These are phyloP conservation scores for Tulasnella sp. DNA, from an alignment of 768 basidiomycete genomes.

Conservation along the genomic window DNA sequence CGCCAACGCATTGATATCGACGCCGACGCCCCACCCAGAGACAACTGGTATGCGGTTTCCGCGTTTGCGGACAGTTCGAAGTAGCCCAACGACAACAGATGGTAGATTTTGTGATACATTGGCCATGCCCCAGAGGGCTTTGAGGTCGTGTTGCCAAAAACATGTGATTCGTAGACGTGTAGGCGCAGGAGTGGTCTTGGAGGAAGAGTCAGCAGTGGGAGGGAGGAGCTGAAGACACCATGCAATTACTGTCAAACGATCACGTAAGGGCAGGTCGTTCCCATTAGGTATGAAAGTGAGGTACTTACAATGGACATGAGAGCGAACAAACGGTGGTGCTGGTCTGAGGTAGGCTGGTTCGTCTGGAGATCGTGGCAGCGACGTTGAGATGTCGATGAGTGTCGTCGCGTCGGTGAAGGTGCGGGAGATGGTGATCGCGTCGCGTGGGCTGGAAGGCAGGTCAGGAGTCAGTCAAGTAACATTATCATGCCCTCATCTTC, in stretches of 20 bases:
- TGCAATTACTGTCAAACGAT: slow-evolving; percentile 50
- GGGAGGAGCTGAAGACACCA: slow-evolving; percentile 81
- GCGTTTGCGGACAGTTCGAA: slow-evolving; percentile 70
- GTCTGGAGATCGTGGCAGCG: slow-evolving; percentile 81
- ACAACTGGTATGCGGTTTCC: slow-evolving; percentile 66
- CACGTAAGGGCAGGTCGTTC: background rate
- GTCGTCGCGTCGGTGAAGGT: slow-evolving; percentile 71
- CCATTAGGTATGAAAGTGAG: background rate
- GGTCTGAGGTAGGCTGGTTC: slow-evolving; percentile 88
- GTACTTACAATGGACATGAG: slow-evolving; percentile 60
- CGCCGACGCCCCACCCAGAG: slow-evolving; percentile 67
- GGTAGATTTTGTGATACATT: slow-evolving; percentile 69
- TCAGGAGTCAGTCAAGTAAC: background rate
- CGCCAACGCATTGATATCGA: slow-evolving; percentile 64
- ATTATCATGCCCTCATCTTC: background rate
- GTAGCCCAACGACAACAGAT: slow-evolving; percentile 71
- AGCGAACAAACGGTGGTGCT: slow-evolving; percentile 85
- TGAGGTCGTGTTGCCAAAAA: slow-evolving; percentile 93
- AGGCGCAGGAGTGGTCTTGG: slow-evolving; percentile 28
- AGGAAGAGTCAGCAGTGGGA: slow-evolving; percentile 24
- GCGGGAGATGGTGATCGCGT: slow-evolving; percentile 87
- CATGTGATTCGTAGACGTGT: slow-evolving; percentile 66
- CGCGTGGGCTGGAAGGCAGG: slow-evolving; percentile 55
- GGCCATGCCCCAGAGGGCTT: slow-evolving; percentile 70
- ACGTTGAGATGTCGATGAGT: slow-evolving; percentile 83